Base-by-base conservation (phyloP, 495 filamentous ascomycete species). In the Staphylotrichum longicolle region DNA sequence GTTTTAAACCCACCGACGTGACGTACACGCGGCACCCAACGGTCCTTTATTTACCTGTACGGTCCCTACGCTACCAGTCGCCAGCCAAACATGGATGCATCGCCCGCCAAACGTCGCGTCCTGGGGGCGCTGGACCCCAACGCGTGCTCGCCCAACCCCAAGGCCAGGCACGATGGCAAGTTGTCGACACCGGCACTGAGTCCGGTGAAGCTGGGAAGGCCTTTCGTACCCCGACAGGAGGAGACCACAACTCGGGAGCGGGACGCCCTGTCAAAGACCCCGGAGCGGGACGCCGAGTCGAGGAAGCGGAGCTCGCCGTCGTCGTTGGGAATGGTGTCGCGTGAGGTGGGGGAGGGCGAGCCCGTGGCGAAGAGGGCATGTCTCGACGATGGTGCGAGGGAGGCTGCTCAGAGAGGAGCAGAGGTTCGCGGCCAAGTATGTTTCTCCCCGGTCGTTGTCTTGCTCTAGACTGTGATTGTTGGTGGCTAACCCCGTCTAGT, bases 21-120 rank as follows among this genome's bases (percentile, higher is more conserved):
- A 27, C 20, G 20, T 27, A 27, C 20, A 27, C 20, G 1, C 20
- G 20, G 20, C 20, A 27, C 20, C 20, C 20, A 27, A 27, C 20
- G 20, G 20, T 27, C 20, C 20, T 27, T 27, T 27, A 27, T 27
- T 27, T 27, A 27, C 20, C 20, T 27, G 20, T 27, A 27, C 20
- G 20, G 20, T 27, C 20, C 20, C 20, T 27, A 27, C 20, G 20
- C 20, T 27, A 27, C 20, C 20, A 30, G 14, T 33, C 30, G 47
- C 54, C 27, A 46, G 20, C 20, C 20, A 27, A 27, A 35, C 41
- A 76, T 80, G 75, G 68, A 74, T 57, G 65, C 72, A 45, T 70
- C 72, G 46, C 76, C 77, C 2, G 63, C 57, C 57, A 77, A 78
- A 57, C 71, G 79, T 71, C 79, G 78, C 75, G 79, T 72, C 54